phyloP scores from a whole-genome alignment of 1,139 yeast species.

The Suhomyces kunorum region DNA sequence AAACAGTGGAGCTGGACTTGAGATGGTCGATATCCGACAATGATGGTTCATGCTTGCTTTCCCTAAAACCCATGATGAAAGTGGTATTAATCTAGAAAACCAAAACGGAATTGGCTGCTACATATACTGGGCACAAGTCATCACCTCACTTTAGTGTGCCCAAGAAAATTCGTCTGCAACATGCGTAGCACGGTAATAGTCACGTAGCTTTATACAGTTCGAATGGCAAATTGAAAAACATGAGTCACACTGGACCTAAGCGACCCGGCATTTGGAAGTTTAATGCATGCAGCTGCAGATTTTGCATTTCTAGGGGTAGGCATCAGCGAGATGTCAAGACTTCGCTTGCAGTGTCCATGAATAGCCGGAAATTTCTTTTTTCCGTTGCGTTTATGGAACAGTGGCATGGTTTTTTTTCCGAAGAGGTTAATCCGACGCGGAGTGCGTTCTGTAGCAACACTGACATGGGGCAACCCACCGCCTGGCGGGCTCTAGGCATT shows the following conservation, averaged over 20 bases:
- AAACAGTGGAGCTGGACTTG: conserved; percentile 14
- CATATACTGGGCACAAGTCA: conserved; percentile 8
- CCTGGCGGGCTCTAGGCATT: background rate
- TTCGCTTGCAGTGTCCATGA: conserved; percentile 8
- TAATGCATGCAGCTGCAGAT: conserved; percentile 5
- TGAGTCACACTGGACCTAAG: conserved; percentile 8
- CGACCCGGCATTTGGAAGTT: conserved; percentile 5
- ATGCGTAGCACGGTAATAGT: conserved; percentile 3
- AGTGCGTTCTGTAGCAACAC: background rate
- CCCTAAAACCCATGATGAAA: conserved; percentile 1
- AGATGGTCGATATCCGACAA: conserved; percentile 16
- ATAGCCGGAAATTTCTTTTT: conserved; percentile 6
- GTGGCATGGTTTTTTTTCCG: conserved; percentile 2
- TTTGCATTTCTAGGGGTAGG: conserved; percentile 8
- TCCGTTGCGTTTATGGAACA: background rate
- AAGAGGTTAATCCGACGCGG: background rate
- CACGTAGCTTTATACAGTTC: conserved; percentile 9
- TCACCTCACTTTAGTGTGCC: conserved; percentile 4
- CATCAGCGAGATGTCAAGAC: conserved; percentile 9
- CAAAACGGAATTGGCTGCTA: conserved; percentile 8
- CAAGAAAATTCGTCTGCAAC: background rate
- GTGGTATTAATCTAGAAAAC: background rate
- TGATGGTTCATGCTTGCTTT: conserved; percentile 7
- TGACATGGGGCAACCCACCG: background rate
- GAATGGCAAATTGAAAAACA: conserved; percentile 8